Evolutionary conservation across 2,329 filamentous ascomycete genomes (phyloP).

Genomic region (Exophiala spinifera): DNA sequence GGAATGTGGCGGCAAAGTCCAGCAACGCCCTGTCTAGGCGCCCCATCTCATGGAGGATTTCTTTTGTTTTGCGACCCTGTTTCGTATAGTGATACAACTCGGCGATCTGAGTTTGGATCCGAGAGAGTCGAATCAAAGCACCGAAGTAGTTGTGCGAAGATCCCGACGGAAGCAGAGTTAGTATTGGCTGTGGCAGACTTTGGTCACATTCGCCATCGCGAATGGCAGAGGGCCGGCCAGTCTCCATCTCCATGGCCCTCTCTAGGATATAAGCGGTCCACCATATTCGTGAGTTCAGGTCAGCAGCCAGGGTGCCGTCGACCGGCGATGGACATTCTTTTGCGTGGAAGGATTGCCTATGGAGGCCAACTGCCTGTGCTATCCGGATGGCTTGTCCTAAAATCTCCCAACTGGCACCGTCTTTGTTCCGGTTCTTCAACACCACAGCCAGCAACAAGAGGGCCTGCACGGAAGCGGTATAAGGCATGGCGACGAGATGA

Average conservation of each 20-base stretch:
- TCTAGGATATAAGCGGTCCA: conserved; percentile 11
- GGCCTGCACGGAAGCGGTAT: conserved; percentile 8
- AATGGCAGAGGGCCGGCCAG: conserved; percentile 10
- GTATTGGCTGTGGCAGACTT: not conserved
- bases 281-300: conserved; percentile 11
- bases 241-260: conserved; percentile 9
- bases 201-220: conserved; percentile 6
- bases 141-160: conserved; percentile 3
- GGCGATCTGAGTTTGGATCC: conserved; percentile 5
- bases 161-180: not conserved
- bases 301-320: not conserved
- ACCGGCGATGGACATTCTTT: conserved; percentile 33
- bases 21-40: conserved; percentile 1
- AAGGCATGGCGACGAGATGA: conserved; percentile 12
- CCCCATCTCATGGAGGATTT: conserved; percentile 5
- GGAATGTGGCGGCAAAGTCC: conserved; percentile 1
- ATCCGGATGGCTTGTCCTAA: conserved; percentile 56
- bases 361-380: conserved; percentile 58
- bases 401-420: conserved; percentile 3
- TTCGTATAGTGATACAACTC: conserved; percentile 2
- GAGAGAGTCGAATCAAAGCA: conserved; percentile 2
- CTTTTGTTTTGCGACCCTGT: not conserved
- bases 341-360: conserved; percentile 51
- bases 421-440: conserved; percentile 7
- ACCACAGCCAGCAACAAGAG: conserved; percentile 6